Evolutionary conservation across 202 grass and related monocot species (phyloP).

Genomic region (Hordeum pubiflorum): DNA sequence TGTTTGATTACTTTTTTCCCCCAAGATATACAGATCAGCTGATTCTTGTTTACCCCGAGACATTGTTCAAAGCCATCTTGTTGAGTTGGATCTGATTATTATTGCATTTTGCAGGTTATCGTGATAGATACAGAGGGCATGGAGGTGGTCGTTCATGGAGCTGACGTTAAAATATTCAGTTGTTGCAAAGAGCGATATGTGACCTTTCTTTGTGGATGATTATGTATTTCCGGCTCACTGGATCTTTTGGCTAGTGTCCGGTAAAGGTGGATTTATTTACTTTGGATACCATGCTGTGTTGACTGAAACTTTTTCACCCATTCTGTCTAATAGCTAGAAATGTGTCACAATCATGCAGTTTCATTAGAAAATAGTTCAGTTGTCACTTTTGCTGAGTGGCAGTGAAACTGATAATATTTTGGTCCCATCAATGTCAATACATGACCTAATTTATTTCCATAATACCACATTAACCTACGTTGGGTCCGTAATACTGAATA

Average conservation of each 20-base stretch:
- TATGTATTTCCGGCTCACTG: constrained; percentile 32
- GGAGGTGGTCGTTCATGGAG: constrained; percentile 54
- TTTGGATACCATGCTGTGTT: background rate
- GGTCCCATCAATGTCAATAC: background rate
- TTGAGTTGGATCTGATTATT: constrained; percentile 3
- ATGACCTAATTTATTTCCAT: background rate
- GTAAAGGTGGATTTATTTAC: constrained; percentile 34
- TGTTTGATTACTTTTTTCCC: background rate
- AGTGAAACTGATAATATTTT: background rate
- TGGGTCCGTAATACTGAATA: background rate
- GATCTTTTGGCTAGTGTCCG: constrained; percentile 21
- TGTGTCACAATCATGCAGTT: constrained; percentile 21
- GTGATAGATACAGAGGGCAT: constrained; percentile 59
- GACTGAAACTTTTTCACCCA: constrained; percentile 4
- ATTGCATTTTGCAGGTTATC: constrained; percentile 42
- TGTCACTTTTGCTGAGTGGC: background rate
- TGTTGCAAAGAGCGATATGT: constrained; percentile 14
- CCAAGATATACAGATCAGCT: background rate
- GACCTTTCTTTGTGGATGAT: constrained; percentile 15
- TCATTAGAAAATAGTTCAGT: background rate
- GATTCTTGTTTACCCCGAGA: background rate
- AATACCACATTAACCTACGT: background rate
- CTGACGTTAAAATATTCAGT: constrained; percentile 35
- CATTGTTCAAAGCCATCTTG: constrained; percentile 5
- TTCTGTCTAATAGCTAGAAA: constrained; percentile 22